Conservation (phyloP, 2,329 filamentous ascomycete genomes). For the Elsinoe arachidis region DNA sequence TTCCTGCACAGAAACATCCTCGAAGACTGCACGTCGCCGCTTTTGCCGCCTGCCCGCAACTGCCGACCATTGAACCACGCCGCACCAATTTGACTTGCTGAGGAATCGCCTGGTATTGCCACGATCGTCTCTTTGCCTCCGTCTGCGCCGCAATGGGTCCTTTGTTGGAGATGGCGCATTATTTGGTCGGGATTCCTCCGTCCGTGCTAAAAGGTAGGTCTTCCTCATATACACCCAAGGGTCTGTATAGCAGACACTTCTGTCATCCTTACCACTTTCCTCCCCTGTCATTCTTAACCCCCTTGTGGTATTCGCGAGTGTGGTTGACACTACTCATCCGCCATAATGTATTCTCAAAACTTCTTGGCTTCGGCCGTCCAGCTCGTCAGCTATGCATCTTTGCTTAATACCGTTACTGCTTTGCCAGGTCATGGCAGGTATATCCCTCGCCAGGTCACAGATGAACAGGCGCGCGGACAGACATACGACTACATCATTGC, state of each 20-base stretch:
- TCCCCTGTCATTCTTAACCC: background rate
- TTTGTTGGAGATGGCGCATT: background rate
- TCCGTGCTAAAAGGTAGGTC: background rate
- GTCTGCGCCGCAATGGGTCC: background rate
- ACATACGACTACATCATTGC: slow-evolving; percentile 16
- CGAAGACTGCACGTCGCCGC: slow-evolving; percentile 2
- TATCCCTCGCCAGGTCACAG: slow-evolving; percentile 2
- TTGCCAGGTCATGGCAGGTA: background rate
- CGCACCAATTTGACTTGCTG: background rate
- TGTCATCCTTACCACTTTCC: background rate
- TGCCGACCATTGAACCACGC: background rate
- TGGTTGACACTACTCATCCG: background rate
- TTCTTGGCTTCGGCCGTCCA: slow-evolving; percentile 12
- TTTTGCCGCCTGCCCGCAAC: slow-evolving; percentile 4
- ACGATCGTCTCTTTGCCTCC: background rate
- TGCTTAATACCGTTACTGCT: slow-evolving; percentile 10
- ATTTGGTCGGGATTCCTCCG: background rate
- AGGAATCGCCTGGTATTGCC: background rate
- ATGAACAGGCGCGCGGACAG: background rate
- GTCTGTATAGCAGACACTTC: background rate
- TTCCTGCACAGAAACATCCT: background rate
- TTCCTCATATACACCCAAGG: background rate
- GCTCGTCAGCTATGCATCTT: slow-evolving; percentile 10
- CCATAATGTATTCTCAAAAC: slow-evolving; percentile 12
- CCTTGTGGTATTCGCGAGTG: background rate